Evolutionary conservation across 2,329 filamentous ascomycete genomes (phyloP).

Genomic region (Sporothrix brasiliensis): DNA sequence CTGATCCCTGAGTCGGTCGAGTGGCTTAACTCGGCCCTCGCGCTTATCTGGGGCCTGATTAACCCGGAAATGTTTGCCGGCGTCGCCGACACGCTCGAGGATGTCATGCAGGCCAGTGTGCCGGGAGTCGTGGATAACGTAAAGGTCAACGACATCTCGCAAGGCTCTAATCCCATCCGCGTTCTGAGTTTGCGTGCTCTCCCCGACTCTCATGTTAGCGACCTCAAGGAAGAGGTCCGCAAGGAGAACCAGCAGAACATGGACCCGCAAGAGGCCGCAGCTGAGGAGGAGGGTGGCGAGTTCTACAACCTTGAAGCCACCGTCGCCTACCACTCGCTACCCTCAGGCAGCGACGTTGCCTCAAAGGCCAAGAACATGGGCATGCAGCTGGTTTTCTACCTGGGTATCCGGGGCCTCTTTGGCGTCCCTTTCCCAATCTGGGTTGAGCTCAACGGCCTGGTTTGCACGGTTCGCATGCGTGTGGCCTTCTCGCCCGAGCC

Average conservation of each 20-base stretch:
- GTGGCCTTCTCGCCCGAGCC: constrained; percentile 86
- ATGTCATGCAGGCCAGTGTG: constrained; percentile 95
- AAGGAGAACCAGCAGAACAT: constrained; percentile 78
- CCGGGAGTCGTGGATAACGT: constrained; percentile 92
- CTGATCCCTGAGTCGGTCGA: constrained; percentile 90
- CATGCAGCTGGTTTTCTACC: constrained; percentile 92
- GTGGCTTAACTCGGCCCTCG: constrained; percentile 91
- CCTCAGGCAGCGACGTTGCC: constrained; percentile 68
- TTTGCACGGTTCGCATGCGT: constrained; percentile 81
- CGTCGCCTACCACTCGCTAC: constrained; percentile 87
- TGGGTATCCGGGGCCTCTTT: constrained; percentile 86
- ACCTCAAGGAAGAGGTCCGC: constrained; percentile 79
- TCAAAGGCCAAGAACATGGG: constrained; percentile 94
- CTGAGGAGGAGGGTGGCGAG: constrained; percentile 85
- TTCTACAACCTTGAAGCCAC: constrained; percentile 92
- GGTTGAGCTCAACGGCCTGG: constrained; percentile 87
- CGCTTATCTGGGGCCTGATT: constrained; percentile 84
- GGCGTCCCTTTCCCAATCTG: constrained; percentile 83
- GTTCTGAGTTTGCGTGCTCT: constrained; percentile 85
- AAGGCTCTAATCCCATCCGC: constrained; percentile 86
- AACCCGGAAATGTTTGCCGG: constrained; percentile 95
- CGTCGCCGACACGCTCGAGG: constrained; percentile 89
- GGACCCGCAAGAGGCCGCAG: constrained; percentile 83
- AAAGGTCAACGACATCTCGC: constrained; percentile 90
- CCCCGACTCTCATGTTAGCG: constrained; percentile 76